Evolutionary conservation across 768 basidiomycete species (phyloP).

Genomic region (Panaeolus papilionaceus): DNA sequence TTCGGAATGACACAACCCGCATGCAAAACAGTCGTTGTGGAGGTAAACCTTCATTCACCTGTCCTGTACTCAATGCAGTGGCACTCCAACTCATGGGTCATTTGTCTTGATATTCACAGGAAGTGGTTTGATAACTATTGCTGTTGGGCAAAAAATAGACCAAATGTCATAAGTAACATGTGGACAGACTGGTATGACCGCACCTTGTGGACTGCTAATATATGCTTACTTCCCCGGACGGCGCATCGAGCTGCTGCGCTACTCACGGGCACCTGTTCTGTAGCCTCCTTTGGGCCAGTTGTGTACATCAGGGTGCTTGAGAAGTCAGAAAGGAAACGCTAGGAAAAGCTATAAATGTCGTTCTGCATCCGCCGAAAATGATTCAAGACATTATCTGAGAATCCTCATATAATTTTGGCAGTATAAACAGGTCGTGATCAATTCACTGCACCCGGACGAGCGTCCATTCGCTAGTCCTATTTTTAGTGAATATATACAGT

Average conservation of each 20-base stretch:
- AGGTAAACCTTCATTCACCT: background rate
- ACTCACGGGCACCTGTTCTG: background rate
- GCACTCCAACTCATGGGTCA: background rate
- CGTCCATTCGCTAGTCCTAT: constrained; percentile 5
- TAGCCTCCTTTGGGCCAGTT: background rate
- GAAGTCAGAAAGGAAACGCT: background rate
- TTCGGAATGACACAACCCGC: background rate
- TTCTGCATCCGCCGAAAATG: background rate
- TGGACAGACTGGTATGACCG: background rate
- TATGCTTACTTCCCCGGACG: background rate
- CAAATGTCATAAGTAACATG: background rate
- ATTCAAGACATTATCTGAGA: background rate
- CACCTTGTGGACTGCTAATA: background rate
- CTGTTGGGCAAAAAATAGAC: background rate
- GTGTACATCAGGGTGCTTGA: background rate
- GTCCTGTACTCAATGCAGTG: background rate
- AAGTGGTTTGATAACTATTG: background rate
- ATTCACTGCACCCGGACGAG: background rate
- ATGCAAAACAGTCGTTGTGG: no score
- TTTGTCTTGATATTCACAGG: background rate
- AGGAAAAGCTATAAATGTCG: background rate
- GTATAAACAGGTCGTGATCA: background rate
- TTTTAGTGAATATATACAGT: background rate
- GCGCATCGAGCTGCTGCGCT: background rate
- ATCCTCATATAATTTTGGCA: background rate